phyloP scores from a whole-genome alignment of 306 rosid species.

The Citrullus colocynthis region DNA sequence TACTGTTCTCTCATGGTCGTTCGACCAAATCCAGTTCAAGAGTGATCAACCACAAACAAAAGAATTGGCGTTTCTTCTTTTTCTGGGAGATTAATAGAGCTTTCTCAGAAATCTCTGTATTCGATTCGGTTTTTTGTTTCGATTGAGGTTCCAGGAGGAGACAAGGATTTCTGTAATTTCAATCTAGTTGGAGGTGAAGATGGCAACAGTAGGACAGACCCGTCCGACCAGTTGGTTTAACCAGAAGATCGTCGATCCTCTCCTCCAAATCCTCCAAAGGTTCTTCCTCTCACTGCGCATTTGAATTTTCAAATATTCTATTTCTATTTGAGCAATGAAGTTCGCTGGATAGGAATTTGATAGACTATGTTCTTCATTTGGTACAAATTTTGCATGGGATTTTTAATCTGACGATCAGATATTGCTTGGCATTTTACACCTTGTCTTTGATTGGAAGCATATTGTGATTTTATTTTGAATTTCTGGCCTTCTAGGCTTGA shows the following conservation, averaged over 20 bases:
- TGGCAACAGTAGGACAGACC: slow-evolving; percentile 17
- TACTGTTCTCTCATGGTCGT: not conserved
- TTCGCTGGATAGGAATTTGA: not conserved
- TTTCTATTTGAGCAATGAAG: not conserved
- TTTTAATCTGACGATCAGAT: not conserved
- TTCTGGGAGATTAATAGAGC: not conserved
- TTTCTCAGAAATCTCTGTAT: not conserved
- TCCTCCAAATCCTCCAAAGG: slow-evolving; percentile 58
- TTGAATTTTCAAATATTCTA: not conserved
- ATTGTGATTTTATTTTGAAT: not conserved
- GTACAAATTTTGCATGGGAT: not conserved
- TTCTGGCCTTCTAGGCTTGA: not conserved
- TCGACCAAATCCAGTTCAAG: not conserved
- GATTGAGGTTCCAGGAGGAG: not conserved
- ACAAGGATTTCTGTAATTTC: not conserved
- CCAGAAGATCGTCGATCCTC: slow-evolving; percentile 55
- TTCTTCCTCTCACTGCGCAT: slow-evolving; percentile 10
- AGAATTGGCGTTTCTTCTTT: not conserved
- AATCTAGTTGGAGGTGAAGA: not conserved
- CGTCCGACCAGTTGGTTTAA: slow-evolving; percentile 44
- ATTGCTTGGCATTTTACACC: not conserved
- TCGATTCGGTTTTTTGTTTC: not conserved
- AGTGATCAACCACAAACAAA: not conserved
- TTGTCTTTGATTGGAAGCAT: not conserved
- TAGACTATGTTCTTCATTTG: not conserved